Conservation (phyloP, 306 rosid genomes). For the Hylodesmum podocarpum region DNA sequence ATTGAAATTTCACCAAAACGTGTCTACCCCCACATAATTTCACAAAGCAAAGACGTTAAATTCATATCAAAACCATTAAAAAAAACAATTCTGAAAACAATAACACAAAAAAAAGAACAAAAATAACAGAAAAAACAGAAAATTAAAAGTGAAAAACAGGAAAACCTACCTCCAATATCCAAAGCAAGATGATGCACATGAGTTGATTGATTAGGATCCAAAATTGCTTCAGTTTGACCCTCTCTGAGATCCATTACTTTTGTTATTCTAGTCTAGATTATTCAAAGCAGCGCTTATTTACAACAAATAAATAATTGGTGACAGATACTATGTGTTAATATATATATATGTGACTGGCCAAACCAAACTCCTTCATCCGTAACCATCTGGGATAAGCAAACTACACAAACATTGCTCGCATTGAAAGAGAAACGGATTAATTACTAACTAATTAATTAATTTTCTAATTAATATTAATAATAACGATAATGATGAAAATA, state of each 20-base stretch:
- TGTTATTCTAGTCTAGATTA: background rate
- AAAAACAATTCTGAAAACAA: background rate
- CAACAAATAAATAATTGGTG: background rate
- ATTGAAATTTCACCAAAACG: background rate
- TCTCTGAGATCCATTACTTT: slow-evolving; percentile 49
- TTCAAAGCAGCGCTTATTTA: background rate
- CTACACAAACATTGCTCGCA: too few relatives aligned
- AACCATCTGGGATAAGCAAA: background rate
- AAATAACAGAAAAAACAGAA: background rate
- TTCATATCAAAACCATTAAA: background rate
- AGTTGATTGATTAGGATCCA: slow-evolving; percentile 37
- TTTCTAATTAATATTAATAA: background rate
- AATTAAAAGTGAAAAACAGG: background rate
- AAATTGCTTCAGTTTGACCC: slow-evolving; percentile 28
- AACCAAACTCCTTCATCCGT: background rate
- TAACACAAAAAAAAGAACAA: background rate
- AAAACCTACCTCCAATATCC: slow-evolving; percentile 81
- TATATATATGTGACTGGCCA: background rate
- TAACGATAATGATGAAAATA: too few relatives aligned
- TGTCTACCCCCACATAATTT: background rate
- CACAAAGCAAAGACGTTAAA: background rate
- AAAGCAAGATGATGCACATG: slow-evolving; percentile 72
- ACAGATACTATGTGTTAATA: background rate
- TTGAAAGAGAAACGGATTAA: too few relatives aligned
- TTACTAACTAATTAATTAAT: background rate